Evolutionary conservation across 345 rosid genomes (phyloP).

Genomic region (Pelargonium nanum): DNA sequence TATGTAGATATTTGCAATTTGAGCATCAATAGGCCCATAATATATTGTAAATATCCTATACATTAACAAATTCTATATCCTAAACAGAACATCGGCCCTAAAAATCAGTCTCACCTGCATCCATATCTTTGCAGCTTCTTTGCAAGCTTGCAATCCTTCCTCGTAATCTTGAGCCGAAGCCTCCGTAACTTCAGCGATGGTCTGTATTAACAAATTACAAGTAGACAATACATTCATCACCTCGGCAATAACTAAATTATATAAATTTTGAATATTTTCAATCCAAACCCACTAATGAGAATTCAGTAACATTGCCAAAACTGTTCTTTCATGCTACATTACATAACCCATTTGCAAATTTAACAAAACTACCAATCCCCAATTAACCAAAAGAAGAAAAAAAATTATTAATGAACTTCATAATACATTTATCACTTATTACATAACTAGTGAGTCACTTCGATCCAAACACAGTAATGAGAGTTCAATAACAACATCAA

Average conservation of each 20-base stretch:
- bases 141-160: constrained; percentile 73
- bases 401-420: too few relatives aligned
- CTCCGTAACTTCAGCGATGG: constrained; percentile 72
- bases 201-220: constrained; percentile 24
- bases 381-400: too few relatives aligned
- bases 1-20: too few relatives aligned
- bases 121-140: constrained; percentile 75
- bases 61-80: background rate
- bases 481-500: too few relatives aligned
- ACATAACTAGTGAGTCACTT: too few relatives aligned
- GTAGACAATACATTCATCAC: background rate
- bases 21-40: background rate
- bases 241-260: background rate
- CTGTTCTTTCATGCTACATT: too few relatives aligned
- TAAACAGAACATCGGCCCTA: background rate
- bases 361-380: too few relatives aligned
- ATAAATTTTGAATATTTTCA: background rate
- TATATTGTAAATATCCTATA: background rate
- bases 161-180: constrained; percentile 77
- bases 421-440: too few relatives aligned
- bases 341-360: too few relatives aligned
- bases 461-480: too few relatives aligned
- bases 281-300: too few relatives aligned
- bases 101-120: constrained; percentile 43
- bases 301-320: too few relatives aligned